Evolutionary conservation across 2,329 filamentous ascomycete genomes (phyloP).

Genomic region (Ophiobolus disseminans): DNA sequence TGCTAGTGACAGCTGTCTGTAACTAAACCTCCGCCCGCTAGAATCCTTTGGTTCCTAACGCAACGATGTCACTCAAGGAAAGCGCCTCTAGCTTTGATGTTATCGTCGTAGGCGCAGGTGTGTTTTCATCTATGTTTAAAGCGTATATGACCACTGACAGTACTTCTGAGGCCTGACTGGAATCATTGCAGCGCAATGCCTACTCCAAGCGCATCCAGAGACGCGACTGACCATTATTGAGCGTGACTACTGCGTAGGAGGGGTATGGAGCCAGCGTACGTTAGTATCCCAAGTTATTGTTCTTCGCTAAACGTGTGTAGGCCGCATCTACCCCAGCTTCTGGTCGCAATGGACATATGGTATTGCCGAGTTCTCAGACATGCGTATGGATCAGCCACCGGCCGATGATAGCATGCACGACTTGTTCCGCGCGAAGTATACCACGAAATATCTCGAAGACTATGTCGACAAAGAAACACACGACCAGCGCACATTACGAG

Average conservation of each 20-base stretch:
- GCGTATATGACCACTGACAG: not conserved
- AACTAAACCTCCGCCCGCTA: too few relatives aligned
- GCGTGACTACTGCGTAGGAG: constrained; percentile 17
- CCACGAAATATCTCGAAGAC: constrained; percentile 22
- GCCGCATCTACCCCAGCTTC: constrained; percentile 18
- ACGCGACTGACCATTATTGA: constrained; percentile 17
- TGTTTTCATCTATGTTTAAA: not conserved
- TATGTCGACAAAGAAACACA: constrained; percentile 10
- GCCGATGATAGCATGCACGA: constrained; percentile 17
- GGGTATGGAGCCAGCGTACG: constrained; percentile 21
- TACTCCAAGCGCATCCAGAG: constrained; percentile 18
- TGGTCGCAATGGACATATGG: constrained; percentile 24
- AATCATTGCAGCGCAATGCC: constrained; percentile 19
- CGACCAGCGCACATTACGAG: constrained; percentile 5
- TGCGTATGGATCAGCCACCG: constrained; percentile 21
- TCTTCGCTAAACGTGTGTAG: too few relatives aligned
- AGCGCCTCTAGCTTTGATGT: not conserved
- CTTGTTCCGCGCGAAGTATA: constrained; percentile 20
- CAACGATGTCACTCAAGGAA: too few relatives aligned
- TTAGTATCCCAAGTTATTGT: too few relatives aligned
- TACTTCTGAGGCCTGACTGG: constrained; percentile 17
- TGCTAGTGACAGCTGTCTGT: too few relatives aligned
- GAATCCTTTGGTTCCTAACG: too few relatives aligned
- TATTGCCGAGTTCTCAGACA: constrained; percentile 23
- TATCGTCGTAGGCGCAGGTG: not conserved